These are phyloP conservation scores for Dryas octopetala DNA, from an alignment of 306 rosid species.

Conservation along the genomic window DNA sequence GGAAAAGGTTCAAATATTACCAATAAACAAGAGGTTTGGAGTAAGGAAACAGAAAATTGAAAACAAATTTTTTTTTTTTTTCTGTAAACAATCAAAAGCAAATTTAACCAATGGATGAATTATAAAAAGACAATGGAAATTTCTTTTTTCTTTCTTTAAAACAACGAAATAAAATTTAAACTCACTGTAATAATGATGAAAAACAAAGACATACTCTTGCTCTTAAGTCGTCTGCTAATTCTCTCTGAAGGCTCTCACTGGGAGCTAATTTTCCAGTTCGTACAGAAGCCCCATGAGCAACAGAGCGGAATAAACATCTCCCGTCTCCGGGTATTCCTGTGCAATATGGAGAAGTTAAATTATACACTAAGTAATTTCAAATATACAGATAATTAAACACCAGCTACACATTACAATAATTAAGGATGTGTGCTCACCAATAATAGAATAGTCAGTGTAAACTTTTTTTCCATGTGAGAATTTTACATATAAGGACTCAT, in stretches of 20 bases:
- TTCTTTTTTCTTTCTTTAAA: not conserved
- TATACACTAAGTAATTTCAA: conserved; percentile 9
- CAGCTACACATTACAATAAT: not conserved
- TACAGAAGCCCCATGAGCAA: conserved; percentile 82
- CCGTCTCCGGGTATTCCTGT: conserved; percentile 99
- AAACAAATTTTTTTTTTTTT: too few relatives aligned
- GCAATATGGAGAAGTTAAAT: conserved; percentile 18
- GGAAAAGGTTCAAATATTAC: not conserved
- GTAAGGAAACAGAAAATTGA: not conserved
- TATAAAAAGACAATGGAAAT: not conserved
- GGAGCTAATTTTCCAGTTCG: conserved; percentile 80
- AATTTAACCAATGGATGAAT: not conserved
- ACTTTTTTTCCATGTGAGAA: conserved; percentile 74
- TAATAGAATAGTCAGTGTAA: conserved; percentile 75
- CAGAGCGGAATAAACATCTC: conserved; percentile 88
- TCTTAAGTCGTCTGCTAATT: conserved; percentile 78
- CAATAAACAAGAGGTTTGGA: not conserved
- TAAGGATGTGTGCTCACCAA: conserved; percentile 53
- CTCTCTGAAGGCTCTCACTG: conserved; percentile 57
- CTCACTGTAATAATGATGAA: conserved; percentile 7
- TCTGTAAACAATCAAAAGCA: not conserved
- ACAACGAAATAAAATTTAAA: not conserved
- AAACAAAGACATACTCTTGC: conserved; percentile 50
- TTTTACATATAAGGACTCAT: conserved; percentile 38
- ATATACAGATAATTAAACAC: not conserved